Conservation (phyloP, 2,329 filamentous ascomycete species). For the Hypoxylon sp. region DNA sequence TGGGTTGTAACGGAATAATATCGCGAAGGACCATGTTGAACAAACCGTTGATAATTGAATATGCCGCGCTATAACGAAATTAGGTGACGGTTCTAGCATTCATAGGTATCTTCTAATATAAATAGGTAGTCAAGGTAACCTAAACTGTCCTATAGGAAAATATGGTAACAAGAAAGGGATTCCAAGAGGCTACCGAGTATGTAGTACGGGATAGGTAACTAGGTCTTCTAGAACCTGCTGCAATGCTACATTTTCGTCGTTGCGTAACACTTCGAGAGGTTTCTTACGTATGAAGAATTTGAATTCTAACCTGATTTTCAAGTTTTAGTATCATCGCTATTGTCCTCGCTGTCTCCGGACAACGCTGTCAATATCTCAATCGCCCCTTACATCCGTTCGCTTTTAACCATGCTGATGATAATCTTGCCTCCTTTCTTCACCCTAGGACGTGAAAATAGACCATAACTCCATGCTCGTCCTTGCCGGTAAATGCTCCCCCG, state of each 20-base stretch:
- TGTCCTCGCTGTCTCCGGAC: neutral
- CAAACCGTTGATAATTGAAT: neutral
- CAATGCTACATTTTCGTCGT: neutral
- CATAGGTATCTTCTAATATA: neutral
- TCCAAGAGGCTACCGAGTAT: neutral
- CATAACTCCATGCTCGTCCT: slow-evolving; percentile 44
- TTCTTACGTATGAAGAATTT: neutral
- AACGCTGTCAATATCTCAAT: slow-evolving; percentile 1
- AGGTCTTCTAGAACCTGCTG: neutral
- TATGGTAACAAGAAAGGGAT: neutral
- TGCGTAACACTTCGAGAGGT: neutral
- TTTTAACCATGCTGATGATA: slow-evolving; percentile 4
- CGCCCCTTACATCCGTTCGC: neutral
- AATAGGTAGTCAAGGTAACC: neutral
- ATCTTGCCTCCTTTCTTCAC: slow-evolving; percentile 1
- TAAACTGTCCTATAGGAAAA: neutral
- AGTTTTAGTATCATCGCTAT: slow-evolving; percentile 16
- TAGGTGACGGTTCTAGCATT: neutral
- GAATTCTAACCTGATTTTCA: neutral
- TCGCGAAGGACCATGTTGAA: neutral
- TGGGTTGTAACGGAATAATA: neutral
- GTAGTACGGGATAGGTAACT: neutral
- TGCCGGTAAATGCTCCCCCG: neutral
- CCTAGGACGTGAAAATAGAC: slow-evolving; percentile 22
- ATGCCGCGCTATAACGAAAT: neutral